Base-by-base conservation (phyloP, 768 basidiomycete species). In the Candolleomyces eurysporus region DNA sequence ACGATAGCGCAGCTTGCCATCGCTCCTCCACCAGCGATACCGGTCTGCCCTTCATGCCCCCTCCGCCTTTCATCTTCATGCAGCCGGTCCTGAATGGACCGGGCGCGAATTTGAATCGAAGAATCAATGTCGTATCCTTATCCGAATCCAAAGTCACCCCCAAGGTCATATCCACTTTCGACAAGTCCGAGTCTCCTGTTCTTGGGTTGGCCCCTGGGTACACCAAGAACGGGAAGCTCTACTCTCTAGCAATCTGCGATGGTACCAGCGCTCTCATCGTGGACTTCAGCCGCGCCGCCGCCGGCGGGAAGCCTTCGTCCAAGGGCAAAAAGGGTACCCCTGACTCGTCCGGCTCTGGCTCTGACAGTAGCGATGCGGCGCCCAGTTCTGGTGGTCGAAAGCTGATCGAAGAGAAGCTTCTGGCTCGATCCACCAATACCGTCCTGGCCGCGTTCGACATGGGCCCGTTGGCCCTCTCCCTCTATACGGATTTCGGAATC, bases 201-300 rank as follows among this genome's bases (percentile, higher is more conserved):
- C 69, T 87, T 62, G 86, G 84, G 1, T 69, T 86, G 31, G 79
- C 85, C 5, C 79, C 82, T 4, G 82, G 80, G 1, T 85, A 83
- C 65, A 74, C 78, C 1, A 62, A 71, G 19, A 62, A 68, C 10
- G 83, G 83, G 1, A 64, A 66, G 17, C 72, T 88, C 42, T 64
- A 76, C 48, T 78, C 78, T 0, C 74, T 88, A 22, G 82, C 82
- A 7, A 73, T 86, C 59, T 71, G 78, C 10, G 75, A 79, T 52
- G 71, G 73, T 32, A 63, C 67, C 16, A 69, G 71, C 45, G 78
- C 77, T 52, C 65, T 69, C 3, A 72, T 80, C 58, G 59, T 79
- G 58, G 74, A 77, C 55, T 76, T 78, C 62, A 54, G 26, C 26
- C 26, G 65, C 36, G 32, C 32, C 10, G 13, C 48, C 62, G 32